A percentile compares a stretch with the other conserved stretches of the same genome.
These are phyloP conservation scores for Allantophomopsis lycopodina DNA, from an alignment of 2,329 filamentous ascomycete genomes.

Conservation along the genomic window DNA sequence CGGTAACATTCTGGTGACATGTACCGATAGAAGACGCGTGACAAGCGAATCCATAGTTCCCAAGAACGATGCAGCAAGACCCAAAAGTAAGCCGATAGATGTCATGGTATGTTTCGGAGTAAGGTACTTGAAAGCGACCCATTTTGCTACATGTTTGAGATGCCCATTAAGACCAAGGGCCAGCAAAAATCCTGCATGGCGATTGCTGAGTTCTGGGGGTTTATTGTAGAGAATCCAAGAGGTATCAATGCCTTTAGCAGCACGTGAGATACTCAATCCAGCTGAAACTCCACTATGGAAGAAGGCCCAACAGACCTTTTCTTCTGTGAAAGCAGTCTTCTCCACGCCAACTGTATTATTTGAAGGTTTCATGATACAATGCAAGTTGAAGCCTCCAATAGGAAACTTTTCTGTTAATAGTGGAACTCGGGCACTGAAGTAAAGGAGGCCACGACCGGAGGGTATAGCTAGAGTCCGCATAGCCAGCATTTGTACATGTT, in stretches of 20 bases:
- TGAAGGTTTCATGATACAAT: slow-evolving; percentile 81
- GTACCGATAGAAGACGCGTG: slow-evolving; percentile 83
- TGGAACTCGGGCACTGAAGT: slow-evolving; percentile 77
- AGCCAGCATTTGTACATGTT: slow-evolving; percentile 74
- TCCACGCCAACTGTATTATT: slow-evolving; percentile 92
- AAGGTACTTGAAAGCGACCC: slow-evolving; percentile 98
- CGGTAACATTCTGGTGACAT: slow-evolving; percentile 89
- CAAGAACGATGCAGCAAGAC: slow-evolving; percentile 83
- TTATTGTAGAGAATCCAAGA: slow-evolving; percentile 99
- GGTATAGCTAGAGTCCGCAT: slow-evolving; percentile 81
- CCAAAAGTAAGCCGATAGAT: slow-evolving; percentile 85
- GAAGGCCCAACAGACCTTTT: slow-evolving; percentile 97
- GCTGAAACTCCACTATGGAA: slow-evolving; percentile 95
- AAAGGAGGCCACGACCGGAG: slow-evolving; percentile 72
- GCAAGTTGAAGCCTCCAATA: slow-evolving; percentile 81
- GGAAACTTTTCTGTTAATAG: slow-evolving; percentile 86
- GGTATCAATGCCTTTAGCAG: slow-evolving; percentile 88
- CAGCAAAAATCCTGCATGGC: slow-evolving; percentile 89
- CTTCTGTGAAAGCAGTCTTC: slow-evolving; percentile 74
- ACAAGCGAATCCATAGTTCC: slow-evolving; percentile 97
- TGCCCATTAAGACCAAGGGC: slow-evolving; percentile 90
- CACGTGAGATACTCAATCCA: slow-evolving; percentile 77
- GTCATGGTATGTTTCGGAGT: slow-evolving; percentile 99
- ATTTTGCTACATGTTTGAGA: slow-evolving; percentile 87
- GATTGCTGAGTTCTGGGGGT: slow-evolving; percentile 79